These are phyloP conservation scores for Blastomyces silverae DNA, from an alignment of 2,329 filamentous ascomycete species.

Conservation along the genomic window DNA sequence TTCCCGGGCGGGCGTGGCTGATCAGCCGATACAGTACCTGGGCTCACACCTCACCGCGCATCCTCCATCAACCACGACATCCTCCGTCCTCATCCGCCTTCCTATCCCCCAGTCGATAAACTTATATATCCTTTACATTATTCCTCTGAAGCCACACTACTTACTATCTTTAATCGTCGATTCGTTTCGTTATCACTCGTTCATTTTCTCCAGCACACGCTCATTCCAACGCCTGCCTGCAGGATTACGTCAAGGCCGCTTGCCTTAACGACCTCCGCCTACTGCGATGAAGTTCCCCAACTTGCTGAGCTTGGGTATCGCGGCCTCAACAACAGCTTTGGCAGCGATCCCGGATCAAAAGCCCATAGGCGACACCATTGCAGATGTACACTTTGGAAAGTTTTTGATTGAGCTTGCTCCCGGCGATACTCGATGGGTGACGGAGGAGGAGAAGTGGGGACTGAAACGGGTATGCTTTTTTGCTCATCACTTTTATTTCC, in stretches of 20 bases:
- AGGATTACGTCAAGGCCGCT: not conserved
- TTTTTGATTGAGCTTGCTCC: conserved; percentile 81
- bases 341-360: conserved; percentile 32
- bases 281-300: conserved; percentile 36
- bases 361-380: conserved; percentile 22
- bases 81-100: not conserved
- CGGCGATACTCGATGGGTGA: conserved; percentile 77
- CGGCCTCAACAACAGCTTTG: conserved; percentile 29
- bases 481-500: not conserved
- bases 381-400: conserved; percentile 42
- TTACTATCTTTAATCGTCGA: not conserved
- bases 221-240: not conserved
- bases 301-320: conserved; percentile 33
- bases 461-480: conserved; percentile 62
- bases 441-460: conserved; percentile 92
- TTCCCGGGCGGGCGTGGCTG: too few relatives aligned
- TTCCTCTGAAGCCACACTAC: not conserved
- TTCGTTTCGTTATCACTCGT: not conserved
- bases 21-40: not conserved
- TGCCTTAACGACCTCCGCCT: not conserved
- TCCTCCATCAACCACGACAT: not conserved
- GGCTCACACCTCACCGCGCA: not conserved
- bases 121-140: not conserved
- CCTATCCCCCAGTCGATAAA: not conserved
- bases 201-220: not conserved